These are phyloP conservation scores for Calycina marina DNA, from an alignment of 2,329 filamentous ascomycete genomes.

Conservation along the genomic window DNA sequence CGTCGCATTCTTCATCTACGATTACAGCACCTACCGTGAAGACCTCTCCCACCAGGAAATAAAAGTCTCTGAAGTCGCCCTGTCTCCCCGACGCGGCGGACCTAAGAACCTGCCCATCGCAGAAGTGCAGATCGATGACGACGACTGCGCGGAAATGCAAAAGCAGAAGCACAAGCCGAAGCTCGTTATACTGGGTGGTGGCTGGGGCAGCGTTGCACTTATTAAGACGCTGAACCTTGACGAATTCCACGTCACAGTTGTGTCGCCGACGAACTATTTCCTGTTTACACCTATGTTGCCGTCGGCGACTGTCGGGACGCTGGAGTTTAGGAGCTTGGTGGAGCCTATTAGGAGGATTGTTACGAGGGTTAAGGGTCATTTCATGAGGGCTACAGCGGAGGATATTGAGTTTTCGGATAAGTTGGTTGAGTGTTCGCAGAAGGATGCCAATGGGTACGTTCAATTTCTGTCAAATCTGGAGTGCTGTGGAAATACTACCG, in stretches of 20 bases:
- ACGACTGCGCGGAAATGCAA: conserved; percentile 58
- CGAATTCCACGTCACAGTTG: conserved; percentile 90
- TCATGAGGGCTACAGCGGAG: conserved; percentile 73
- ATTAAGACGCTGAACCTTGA: conserved; percentile 81
- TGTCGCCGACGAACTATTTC: conserved; percentile 93
- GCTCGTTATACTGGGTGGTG: conserved; percentile 81
- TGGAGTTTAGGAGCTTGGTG: conserved; percentile 80
- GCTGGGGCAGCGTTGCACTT: conserved; percentile 87
- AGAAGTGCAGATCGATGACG: conserved; percentile 76
- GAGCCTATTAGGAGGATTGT: conserved; percentile 86
- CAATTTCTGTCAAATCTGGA: no score
- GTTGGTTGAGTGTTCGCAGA: conserved; percentile 71
- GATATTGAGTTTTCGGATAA: conserved; percentile 87
- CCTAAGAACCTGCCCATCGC: conserved; percentile 92
- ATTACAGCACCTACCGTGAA: conserved; percentile 79
- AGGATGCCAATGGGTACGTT: conserved; percentile 51
- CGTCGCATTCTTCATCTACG: conserved; percentile 81
- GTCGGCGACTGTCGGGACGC: conserved; percentile 87
- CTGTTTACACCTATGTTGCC: conserved; percentile 97
- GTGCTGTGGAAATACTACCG: no score
- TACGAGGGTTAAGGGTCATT: conserved; percentile 66
- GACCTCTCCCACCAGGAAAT: conserved; percentile 54
- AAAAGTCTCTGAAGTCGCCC: conserved; percentile 67
- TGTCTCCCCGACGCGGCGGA: conserved; percentile 69
- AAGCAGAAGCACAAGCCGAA: conserved; percentile 76